Percentiles rank a stretch among this genome's conserved stretches.
phyloP scores from a whole-genome alignment of 129 eudicot genomes.

The Centrapalus pauciflorus region DNA sequence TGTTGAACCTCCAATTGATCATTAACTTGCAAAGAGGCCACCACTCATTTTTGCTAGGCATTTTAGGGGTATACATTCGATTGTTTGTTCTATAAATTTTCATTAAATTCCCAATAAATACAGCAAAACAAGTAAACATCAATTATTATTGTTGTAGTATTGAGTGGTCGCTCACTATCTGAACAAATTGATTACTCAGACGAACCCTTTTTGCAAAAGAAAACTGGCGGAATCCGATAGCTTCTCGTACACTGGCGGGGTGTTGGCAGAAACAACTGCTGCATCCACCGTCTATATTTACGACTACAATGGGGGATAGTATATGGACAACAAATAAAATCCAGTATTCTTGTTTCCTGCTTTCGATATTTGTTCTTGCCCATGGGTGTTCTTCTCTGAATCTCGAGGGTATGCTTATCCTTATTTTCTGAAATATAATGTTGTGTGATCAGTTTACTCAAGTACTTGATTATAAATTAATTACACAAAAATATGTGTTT shows the following conservation, averaged over 20 bases:
- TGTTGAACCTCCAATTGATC: conserved; percentile 42
- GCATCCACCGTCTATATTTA: conserved; percentile 46
- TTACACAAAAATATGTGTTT: neutral
- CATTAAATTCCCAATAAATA: neutral
- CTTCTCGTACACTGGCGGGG: conserved; percentile 38
- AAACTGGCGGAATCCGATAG: conserved; percentile 55
- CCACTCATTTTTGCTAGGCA: no score
- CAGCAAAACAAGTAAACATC: neutral
- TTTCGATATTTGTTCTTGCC: conserved; percentile 38
- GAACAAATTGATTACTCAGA: conserved; percentile 41
- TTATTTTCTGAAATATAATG: neutral
- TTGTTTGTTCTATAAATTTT: neutral
- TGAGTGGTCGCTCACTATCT: conserved; percentile 10
- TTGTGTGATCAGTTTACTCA: neutral
- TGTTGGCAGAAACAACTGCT: conserved; percentile 42
- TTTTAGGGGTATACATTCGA: neutral
- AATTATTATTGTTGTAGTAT: neutral
- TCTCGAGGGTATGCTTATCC: conserved; percentile 51
- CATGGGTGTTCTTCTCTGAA: conserved; percentile 49
- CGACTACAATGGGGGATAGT: conserved; percentile 56
- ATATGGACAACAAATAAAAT: conserved; percentile 42
- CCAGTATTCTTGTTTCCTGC: conserved; percentile 29
- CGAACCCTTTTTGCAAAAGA: conserved; percentile 20
- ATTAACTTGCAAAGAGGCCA: conserved; percentile 25
- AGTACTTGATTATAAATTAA: neutral